Conservation (phyloP, 2,329 filamentous ascomycete species). For the Zymoseptoria brevis region DNA sequence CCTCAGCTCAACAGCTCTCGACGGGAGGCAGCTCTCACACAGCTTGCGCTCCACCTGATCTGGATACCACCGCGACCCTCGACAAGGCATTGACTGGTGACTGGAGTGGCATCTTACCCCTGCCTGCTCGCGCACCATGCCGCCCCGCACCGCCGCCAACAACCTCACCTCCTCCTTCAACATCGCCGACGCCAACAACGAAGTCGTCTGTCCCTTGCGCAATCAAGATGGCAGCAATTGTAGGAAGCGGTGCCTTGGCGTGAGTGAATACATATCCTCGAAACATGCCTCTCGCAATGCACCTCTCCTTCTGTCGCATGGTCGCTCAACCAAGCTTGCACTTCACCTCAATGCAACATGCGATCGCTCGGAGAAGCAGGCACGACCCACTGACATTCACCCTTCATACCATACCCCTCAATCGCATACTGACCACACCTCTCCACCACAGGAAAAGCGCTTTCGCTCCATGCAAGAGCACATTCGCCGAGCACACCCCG, state of each 20-base stretch:
- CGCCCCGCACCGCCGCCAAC: slow-evolving; percentile 67
- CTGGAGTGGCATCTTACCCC: not conserved
- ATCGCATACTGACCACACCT: slow-evolving; percentile 23
- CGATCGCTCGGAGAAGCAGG: not conserved
- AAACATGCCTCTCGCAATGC: slow-evolving; percentile 16
- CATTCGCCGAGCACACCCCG: slow-evolving; percentile 91
- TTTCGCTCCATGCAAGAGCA: slow-evolving; percentile 99
- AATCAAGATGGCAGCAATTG: slow-evolving; percentile 97
- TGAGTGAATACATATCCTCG: slow-evolving; percentile 51
- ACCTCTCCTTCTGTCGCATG: not conserved
- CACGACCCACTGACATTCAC: not conserved
- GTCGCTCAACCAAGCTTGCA: not conserved
- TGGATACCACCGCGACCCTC: not conserved
- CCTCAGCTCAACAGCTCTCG: not conserved
- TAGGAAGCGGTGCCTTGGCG: slow-evolving; percentile 94
- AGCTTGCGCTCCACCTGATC: not conserved
- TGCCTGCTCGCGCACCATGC: slow-evolving; percentile 50
- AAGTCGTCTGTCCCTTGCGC: slow-evolving; percentile 90
- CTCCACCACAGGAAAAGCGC: slow-evolving; percentile 65
- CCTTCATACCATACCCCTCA: not conserved
- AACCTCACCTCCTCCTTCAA: slow-evolving; percentile 65
- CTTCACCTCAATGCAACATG: not conserved
- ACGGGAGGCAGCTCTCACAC: not conserved
- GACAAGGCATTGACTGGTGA: not conserved
- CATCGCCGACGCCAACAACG: slow-evolving; percentile 84